Percentiles rank a stretch among this genome's conserved stretches.
These are phyloP conservation scores for Apophysomyces variabilis DNA, from an alignment of 371 early-diverging fungal species.

Conservation along the genomic window DNA sequence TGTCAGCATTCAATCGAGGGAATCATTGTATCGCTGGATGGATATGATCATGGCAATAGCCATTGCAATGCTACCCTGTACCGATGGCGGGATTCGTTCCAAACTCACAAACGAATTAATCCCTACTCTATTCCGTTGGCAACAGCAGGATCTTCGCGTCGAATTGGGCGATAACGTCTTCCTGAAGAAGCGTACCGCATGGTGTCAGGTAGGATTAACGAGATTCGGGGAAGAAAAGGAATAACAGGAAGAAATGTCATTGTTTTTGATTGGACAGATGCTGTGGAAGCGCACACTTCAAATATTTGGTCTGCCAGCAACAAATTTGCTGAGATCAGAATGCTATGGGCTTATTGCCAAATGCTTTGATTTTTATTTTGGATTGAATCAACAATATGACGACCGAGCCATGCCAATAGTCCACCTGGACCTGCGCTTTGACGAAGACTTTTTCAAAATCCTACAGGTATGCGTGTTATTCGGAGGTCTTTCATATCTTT, in stretches of 20 bases:
- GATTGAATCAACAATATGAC: conserved; percentile 17
- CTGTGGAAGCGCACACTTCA: conserved; percentile 48
- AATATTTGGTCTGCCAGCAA: conserved; percentile 53
- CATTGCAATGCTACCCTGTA: conserved; percentile 49
- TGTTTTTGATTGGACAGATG: conserved; percentile 27
- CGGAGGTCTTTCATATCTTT: background rate
- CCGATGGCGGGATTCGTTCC: conserved; percentile 35
- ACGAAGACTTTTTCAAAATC: conserved; percentile 45
- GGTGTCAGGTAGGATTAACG: conserved; percentile 35
- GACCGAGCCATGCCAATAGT: background rate
- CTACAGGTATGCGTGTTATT: conserved; percentile 33
- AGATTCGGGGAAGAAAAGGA: background rate
- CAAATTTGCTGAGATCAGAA: conserved; percentile 47
- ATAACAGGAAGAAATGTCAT: background rate
- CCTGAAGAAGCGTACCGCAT: conserved; percentile 27
- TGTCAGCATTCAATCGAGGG: conserved; percentile 1
- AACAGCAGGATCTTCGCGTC: conserved; percentile 21
- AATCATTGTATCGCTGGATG: conserved; percentile 34
- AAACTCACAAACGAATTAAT: conserved; percentile 45
- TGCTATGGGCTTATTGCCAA: conserved; percentile 51
- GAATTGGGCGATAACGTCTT: conserved; percentile 12
- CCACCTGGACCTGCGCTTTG: conserved; percentile 41
- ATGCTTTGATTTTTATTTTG: conserved; percentile 52
- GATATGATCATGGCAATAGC: conserved; percentile 42
- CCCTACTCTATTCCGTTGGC: conserved; percentile 45